phyloP scores from a whole-genome alignment of 2,329 filamentous ascomycete genomes.

The Aureobasidium musti region DNA sequence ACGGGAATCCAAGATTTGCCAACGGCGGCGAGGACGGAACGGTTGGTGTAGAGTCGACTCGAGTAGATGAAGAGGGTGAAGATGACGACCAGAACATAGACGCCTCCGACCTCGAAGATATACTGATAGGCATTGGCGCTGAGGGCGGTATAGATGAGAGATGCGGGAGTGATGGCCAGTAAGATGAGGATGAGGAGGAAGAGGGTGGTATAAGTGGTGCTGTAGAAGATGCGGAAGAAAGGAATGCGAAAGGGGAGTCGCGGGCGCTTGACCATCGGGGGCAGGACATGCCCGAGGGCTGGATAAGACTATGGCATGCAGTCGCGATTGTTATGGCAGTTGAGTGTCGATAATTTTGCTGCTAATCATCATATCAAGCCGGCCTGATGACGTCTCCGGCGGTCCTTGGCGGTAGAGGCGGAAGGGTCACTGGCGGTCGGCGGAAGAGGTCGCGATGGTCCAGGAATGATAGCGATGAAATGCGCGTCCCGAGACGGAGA shows the following conservation, averaged over 20 bases:
- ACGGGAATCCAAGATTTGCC: slow-evolving; percentile 85
- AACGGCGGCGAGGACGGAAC: slow-evolving; percentile 75
- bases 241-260: slow-evolving; percentile 50
- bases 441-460: background rate
- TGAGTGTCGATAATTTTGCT: background rate
- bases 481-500: background rate
- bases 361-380: slow-evolving; percentile 9
- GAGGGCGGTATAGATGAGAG: slow-evolving; percentile 75
- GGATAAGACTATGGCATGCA: slow-evolving; percentile 16
- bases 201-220: slow-evolving; percentile 72
- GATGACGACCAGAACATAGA: slow-evolving; percentile 71
- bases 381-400: slow-evolving; percentile 13
- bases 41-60: slow-evolving; percentile 82
- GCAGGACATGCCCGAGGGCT: slow-evolving; percentile 24
- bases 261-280: slow-evolving; percentile 26
- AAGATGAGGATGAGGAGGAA: slow-evolving; percentile 71
- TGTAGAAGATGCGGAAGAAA: slow-evolving; percentile 79
- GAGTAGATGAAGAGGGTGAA: slow-evolving; percentile 76
- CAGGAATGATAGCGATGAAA: background rate
- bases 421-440: background rate
- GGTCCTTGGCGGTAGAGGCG: background rate
- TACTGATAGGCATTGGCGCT: slow-evolving; percentile 69
- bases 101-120: slow-evolving; percentile 75
- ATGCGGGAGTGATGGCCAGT: slow-evolving; percentile 76
- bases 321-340: slow-evolving; percentile 13